These are phyloP conservation scores for Coemansia sp. DNA, from an alignment of 192 early-diverging fungal genomes.

Conservation along the genomic window DNA sequence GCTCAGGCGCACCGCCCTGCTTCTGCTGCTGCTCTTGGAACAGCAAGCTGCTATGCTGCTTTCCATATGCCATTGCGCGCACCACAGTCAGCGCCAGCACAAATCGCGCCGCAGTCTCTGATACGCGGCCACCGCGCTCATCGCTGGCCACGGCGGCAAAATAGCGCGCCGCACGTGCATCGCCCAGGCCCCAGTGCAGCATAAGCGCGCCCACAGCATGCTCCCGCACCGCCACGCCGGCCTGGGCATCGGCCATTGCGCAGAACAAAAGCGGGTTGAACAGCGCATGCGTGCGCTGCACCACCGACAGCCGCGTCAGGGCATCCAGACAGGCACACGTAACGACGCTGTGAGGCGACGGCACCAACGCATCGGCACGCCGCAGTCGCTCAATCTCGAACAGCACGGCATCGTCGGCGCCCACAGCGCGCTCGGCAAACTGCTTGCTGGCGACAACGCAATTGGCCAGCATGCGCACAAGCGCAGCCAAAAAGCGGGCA, in stretches of 20 bases:
- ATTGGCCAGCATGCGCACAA: conserved; percentile 74
- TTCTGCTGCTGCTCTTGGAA: conserved; percentile 33
- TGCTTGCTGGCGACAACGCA: conserved; percentile 55
- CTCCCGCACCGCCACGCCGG: conserved; percentile 70
- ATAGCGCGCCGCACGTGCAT: conserved; percentile 22
- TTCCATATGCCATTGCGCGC: conserved; percentile 41
- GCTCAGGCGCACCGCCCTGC: conserved; percentile 19
- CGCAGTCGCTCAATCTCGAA: conserved; percentile 78
- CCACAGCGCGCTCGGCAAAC: conserved; percentile 15
- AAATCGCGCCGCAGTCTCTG: conserved; percentile 6
- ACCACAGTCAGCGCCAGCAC: conserved; percentile 24
- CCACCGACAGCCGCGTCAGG: conserved; percentile 60
- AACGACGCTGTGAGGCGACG: conserved; percentile 83
- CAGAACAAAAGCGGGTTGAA: conserved; percentile 76
- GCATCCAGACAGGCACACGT: conserved; percentile 81
- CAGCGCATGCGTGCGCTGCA: conserved; percentile 61
- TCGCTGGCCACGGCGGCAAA: conserved; percentile 29
- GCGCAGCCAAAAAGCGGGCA: conserved; percentile 69
- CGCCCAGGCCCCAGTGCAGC: conserved; percentile 66
- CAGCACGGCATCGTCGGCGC: conserved; percentile 22
- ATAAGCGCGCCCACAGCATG: conserved; percentile 74
- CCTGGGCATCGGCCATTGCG: conserved; percentile 67
- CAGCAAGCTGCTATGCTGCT: conserved; percentile 48
- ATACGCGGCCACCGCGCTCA: conserved; percentile 11
- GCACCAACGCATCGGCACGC: conserved; percentile 75